A percentile compares a stretch with the other conserved stretches of the same genome.
Conservation (phyloP, 2,329 filamentous ascomycete species). For the Rutstroemia sp. region DNA sequence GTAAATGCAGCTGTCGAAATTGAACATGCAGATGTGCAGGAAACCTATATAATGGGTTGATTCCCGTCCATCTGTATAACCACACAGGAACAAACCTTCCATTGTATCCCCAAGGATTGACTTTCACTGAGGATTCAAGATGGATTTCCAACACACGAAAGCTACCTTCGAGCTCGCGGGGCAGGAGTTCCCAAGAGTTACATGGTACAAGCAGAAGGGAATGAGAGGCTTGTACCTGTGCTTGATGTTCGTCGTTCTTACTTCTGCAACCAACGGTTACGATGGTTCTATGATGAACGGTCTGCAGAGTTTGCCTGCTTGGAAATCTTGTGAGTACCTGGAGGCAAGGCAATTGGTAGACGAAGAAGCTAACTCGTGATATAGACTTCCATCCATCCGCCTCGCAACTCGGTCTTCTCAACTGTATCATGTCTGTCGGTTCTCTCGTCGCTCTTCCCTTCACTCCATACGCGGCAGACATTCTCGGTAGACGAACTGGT, state of each 20-base stretch:
- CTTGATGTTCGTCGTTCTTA: slow-evolving; percentile 28
- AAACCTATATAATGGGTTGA: no score
- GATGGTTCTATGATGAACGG: slow-evolving; percentile 40
- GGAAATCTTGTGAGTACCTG: slow-evolving; percentile 42
- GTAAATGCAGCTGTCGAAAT: neutral
- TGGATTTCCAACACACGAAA: slow-evolving; percentile 17
- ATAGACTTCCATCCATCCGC: slow-evolving; percentile 29
- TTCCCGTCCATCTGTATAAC: neutral
- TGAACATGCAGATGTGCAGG: no score
- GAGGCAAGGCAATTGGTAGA: slow-evolving; percentile 26
- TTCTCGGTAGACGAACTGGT: slow-evolving; percentile 38
- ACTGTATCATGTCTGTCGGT: slow-evolving; percentile 42
- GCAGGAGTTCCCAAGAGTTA: slow-evolving; percentile 30
- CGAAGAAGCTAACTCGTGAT: slow-evolving; percentile 32
- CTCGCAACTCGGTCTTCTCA: slow-evolving; percentile 36
- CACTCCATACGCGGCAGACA: slow-evolving; percentile 41
- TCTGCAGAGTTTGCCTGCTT: slow-evolving; percentile 37
- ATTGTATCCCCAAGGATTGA: no score
- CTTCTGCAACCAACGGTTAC: slow-evolving; percentile 42
- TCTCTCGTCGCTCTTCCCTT: slow-evolving; percentile 39
- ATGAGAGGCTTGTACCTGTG: slow-evolving; percentile 49
- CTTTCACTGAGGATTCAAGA: neutral
- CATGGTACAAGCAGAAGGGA: slow-evolving; percentile 48
- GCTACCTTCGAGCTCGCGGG: slow-evolving; percentile 26
- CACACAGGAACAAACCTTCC: neutral